Percentiles rank a stretch among this genome's conserved stretches.
Conservation (phyloP, 345 rosid genomes). For the Cardamine occulta region DNA sequence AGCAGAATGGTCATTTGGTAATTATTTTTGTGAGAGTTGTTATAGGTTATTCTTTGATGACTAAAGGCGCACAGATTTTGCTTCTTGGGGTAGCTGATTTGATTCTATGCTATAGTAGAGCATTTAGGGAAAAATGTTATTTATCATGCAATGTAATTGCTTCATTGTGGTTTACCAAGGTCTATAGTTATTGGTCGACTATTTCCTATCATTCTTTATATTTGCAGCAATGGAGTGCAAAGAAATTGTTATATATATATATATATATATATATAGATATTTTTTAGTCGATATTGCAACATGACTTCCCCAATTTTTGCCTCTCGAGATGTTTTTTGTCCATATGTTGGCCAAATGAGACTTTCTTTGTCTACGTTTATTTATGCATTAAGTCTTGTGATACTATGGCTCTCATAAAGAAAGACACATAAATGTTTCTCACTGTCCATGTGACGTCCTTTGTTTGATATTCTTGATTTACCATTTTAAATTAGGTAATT, state of each 20-base stretch:
- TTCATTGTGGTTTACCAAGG: neutral
- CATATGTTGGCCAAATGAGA: neutral
- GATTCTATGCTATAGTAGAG: neutral
- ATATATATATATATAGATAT: neutral
- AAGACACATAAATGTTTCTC: neutral
- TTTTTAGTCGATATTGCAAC: neutral
- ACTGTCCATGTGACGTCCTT: conserved; percentile 9
- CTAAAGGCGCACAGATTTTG: neutral
- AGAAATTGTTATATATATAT: neutral
- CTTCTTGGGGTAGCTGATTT: neutral
- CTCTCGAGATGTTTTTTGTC: neutral
- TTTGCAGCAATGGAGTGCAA: neutral
- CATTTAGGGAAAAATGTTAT: neutral
- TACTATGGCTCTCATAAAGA: neutral
- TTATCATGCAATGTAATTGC: conserved; percentile 3
- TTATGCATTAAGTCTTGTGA: neutral
- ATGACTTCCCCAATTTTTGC: neutral
- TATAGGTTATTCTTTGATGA: conserved; percentile 17
- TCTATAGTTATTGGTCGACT: neutral
- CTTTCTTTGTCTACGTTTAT: neutral
- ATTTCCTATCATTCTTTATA: neutral
- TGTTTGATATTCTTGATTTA: conserved; percentile 23
- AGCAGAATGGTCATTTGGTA: no score
- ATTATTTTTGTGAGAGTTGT: conserved; percentile 5
- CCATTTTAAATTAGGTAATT: conserved; percentile 62